A percentile compares a stretch with the other conserved stretches of the same genome.
These are phyloP conservation scores for Pyrrhoderma noxium DNA, from an alignment of 1,284 basidiomycete species.

Conservation along the genomic window DNA sequence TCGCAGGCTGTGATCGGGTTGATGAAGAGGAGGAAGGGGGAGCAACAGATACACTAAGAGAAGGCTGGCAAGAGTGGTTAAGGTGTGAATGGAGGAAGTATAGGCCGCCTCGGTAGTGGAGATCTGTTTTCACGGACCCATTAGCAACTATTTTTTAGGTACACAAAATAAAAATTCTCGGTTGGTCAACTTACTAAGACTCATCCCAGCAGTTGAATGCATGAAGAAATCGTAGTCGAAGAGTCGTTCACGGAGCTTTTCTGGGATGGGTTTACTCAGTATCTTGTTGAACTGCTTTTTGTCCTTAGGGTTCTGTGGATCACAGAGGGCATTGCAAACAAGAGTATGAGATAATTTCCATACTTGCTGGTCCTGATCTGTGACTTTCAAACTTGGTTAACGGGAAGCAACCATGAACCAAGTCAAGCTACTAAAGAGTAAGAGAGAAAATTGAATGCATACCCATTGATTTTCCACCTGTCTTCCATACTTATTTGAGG, in stretches of 20 bases:
- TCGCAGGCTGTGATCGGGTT: conserved; percentile 57
- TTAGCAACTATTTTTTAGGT: neutral
- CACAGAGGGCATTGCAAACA: conserved; percentile 51
- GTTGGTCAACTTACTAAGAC: conserved; percentile 52
- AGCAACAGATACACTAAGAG: conserved; percentile 25
- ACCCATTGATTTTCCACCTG: conserved; percentile 48
- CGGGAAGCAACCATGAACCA: conserved; percentile 7
- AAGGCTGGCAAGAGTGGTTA: conserved; percentile 80
- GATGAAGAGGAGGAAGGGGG: conserved; percentile 59
- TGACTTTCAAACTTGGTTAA: conserved; percentile 25
- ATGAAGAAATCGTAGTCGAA: conserved; percentile 74
- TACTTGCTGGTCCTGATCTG: conserved; percentile 48
- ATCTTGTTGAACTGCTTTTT: conserved; percentile 52
- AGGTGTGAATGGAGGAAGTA: conserved; percentile 83
- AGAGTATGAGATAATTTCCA: conserved; percentile 59
- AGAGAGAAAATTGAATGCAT: conserved; percentile 21
- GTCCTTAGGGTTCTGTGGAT: conserved; percentile 39
- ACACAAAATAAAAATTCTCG: neutral
- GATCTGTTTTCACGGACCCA: conserved; percentile 47
- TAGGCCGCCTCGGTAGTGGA: conserved; percentile 82
- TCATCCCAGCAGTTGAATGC: conserved; percentile 72
- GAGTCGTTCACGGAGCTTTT: conserved; percentile 47
- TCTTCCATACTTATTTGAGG: conserved; percentile 65
- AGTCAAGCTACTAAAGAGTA: conserved; percentile 13
- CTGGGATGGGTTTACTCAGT: conserved; percentile 47